Evolutionary conservation across 2,329 filamentous ascomycete genomes (phyloP), one percentile per base, ranked within the genome.

Genomic region (Fonsecaea monophora): DNA sequence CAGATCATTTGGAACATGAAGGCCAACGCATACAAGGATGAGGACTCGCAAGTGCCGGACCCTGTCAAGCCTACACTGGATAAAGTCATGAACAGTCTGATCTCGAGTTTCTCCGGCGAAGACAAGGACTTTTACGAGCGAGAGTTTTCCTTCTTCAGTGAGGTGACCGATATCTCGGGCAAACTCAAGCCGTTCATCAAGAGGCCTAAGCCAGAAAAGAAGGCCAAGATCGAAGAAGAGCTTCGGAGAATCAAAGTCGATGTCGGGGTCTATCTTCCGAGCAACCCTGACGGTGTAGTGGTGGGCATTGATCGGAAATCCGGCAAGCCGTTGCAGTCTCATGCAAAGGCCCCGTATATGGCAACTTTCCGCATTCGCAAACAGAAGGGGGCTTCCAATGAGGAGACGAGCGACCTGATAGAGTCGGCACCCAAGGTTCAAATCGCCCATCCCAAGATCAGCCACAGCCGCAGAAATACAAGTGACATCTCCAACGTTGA

Each of bases 1-100:
- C 95, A 99, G 75, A 98, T 99, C 72, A 99, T 99, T 76, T 99
- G 96, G 95, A 99, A 99, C 77, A 99, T 99, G 90, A 99, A 98
- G 78, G 95, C 95, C 37, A 99, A 99, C 78, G 92, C 94, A 1
- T 99, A 92, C 84, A 99, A 97, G 78, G 96, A 99, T 71, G 94
- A 99, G 74, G 92, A 97, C 72, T 94, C 90, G 13, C 88, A 90
- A 73, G 87, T 96, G 70, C 94, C 95, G 21, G 95, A 99, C 78
- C 87, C 89, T 3, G 91, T 97, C 75, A 99, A 99, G 77, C 94
- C 95, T 2, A 95, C 90, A 0, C 86, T 99, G 2, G 96, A 99
- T 79, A 88, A 89, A 62, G 95, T 99, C 71, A 96, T 92, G 88
- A 84, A 86, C 34, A 90, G 90, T 73, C 88, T 99, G 82, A 87